Evolutionary conservation across 1,284 basidiomycete genomes (phyloP).

Genomic region (Fomes fomentarius): DNA sequence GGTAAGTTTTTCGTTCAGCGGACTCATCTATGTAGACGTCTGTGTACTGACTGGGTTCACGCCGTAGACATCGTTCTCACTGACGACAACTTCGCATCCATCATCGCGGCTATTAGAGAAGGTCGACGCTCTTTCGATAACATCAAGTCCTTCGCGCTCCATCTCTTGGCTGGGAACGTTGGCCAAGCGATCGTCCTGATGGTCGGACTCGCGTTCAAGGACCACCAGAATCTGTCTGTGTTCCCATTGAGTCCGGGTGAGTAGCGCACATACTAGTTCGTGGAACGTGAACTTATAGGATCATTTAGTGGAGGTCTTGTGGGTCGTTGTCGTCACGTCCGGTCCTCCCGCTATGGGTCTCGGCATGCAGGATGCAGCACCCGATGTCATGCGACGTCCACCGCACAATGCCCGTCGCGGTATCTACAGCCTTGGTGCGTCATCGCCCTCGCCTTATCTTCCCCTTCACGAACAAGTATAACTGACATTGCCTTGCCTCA

Average conservation of each 20-base stretch:
- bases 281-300: background rate
- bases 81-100: constrained; percentile 77
- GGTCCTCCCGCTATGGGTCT: constrained; percentile 63
- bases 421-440: constrained; percentile 43
- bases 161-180: constrained; percentile 60
- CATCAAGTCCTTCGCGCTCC: constrained; percentile 48
- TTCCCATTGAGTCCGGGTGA: constrained; percentile 52
- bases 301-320: constrained; percentile 68
- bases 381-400: constrained; percentile 60
- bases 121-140: constrained; percentile 56
- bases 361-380: constrained; percentile 58
- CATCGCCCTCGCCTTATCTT: background rate
- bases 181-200: constrained; percentile 63
- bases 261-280: too few relatives aligned
- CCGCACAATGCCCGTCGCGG: constrained; percentile 52
- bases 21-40: too few relatives aligned
- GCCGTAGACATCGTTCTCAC: constrained; percentile 63
- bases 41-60: background rate
- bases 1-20: background rate
- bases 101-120: constrained; percentile 67
- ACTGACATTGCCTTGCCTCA: constrained; percentile 29
- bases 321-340: constrained; percentile 55
- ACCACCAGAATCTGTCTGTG: constrained; percentile 54
- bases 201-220: constrained; percentile 71
- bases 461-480: too few relatives aligned